phyloP scores from a whole-genome alignment of 2,329 filamentous ascomycete species.

The Fusarium poae region DNA sequence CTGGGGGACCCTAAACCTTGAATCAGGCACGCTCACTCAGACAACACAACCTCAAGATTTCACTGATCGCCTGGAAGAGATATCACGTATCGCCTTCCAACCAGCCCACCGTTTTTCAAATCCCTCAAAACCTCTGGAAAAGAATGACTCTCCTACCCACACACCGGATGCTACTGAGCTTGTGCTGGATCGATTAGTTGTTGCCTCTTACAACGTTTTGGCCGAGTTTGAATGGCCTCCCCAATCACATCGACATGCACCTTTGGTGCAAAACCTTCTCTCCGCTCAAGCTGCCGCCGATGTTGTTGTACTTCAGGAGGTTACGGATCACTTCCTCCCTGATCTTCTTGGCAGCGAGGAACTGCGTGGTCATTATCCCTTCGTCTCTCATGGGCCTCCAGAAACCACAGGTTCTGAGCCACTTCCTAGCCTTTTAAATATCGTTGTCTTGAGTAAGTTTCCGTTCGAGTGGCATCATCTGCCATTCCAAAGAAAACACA shows the following conservation, averaged over 20 bases:
- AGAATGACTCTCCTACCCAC: neutral
- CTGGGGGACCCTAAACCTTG: slow-evolving; percentile 65
- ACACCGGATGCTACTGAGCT: neutral
- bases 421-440: slow-evolving; percentile 71
- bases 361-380: slow-evolving; percentile 65
- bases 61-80: slow-evolving; percentile 4
- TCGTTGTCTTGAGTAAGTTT: slow-evolving; percentile 69
- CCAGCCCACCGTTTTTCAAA: slow-evolving; percentile 28
- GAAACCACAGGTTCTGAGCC: slow-evolving; percentile 64
- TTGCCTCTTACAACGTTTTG: slow-evolving; percentile 67
- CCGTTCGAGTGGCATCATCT: slow-evolving; percentile 69
- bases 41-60: slow-evolving; percentile 14
- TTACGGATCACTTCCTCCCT: slow-evolving; percentile 73
- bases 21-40: slow-evolving; percentile 28
- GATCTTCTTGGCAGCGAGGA: slow-evolving; percentile 63
- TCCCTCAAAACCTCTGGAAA: slow-evolving; percentile 13
- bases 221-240: slow-evolving; percentile 65
- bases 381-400: slow-evolving; percentile 69
- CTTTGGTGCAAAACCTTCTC: slow-evolving; percentile 61
- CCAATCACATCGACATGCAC: slow-evolving; percentile 56
- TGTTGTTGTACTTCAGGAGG: slow-evolving; percentile 70
- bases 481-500: slow-evolving; percentile 67
- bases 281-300: slow-evolving; percentile 59
- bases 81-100: slow-evolving; percentile 6
- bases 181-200: slow-evolving; percentile 47